Evolutionary conservation across 345 rosid genomes (phyloP).

Genomic region (Euphorbia peplus): DNA sequence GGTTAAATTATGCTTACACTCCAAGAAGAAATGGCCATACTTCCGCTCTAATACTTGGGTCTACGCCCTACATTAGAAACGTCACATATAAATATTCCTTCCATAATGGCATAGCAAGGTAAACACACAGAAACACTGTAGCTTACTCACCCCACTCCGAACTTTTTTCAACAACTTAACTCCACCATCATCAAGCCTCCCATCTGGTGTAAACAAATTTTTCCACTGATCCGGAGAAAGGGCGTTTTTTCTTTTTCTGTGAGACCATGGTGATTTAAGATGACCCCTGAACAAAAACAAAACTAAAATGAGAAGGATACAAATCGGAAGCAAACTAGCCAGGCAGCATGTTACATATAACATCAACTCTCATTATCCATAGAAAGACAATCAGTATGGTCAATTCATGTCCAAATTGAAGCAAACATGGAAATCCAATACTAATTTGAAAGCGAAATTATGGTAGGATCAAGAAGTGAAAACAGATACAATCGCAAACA

Average conservation of each 20-base stretch:
- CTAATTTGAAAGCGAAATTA: not conserved
- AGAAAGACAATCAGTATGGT: not conserved
- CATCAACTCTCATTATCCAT: not conserved
- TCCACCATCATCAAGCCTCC: constrained; percentile 76
- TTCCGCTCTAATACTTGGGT: constrained; percentile 80
- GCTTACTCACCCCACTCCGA: constrained; percentile 75
- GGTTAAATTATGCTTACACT: constrained; percentile 57
- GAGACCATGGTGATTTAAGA: constrained; percentile 89
- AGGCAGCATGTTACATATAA: not conserved
- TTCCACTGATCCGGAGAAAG: constrained; percentile 76
- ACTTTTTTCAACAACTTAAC: constrained; percentile 77
- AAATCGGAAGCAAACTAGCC: not conserved
- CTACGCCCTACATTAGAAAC: constrained; percentile 61
- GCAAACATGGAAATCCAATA: not conserved
- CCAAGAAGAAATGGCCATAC: constrained; percentile 99
- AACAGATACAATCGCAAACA: not conserved
- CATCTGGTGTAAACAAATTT: constrained; percentile 62
- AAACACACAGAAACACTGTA: not conserved
- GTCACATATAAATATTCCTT: constrained; percentile 18
- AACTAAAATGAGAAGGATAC: not conserved
- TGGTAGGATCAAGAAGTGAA: not conserved
- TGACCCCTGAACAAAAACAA: constrained; percentile 43
- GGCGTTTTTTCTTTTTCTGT: constrained; percentile 59
- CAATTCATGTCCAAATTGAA: not conserved
- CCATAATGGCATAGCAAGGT: constrained; percentile 11